phyloP scores from a whole-genome alignment of 179 eudicot genomes.

The Gypsophila paniculata region DNA sequence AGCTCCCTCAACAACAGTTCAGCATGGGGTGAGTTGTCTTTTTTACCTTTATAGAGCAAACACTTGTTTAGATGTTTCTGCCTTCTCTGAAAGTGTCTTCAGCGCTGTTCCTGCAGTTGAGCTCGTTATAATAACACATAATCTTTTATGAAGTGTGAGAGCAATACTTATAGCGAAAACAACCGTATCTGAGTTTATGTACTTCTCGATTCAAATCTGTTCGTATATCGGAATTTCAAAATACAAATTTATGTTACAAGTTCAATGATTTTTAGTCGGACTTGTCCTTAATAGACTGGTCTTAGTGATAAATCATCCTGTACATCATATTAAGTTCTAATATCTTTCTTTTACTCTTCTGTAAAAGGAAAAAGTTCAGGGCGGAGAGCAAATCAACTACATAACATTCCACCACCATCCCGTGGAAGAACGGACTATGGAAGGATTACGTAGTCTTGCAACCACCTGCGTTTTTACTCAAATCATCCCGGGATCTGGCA shows the following conservation, averaged over 20 bases:
- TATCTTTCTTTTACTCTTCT: slow-evolving; percentile 4
- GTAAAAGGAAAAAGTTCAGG: slow-evolving; percentile 43
- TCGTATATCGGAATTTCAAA: background rate
- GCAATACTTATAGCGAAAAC: background rate
- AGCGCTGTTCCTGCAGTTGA: background rate
- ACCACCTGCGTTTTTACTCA: slow-evolving; percentile 1
- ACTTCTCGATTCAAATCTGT: background rate
- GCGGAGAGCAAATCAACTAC: slow-evolving; percentile 52
- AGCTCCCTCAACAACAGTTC: slow-evolving; percentile 40
- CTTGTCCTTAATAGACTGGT: background rate
- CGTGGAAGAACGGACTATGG: slow-evolving; percentile 72
- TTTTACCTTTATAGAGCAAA: background rate
- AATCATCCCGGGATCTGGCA: slow-evolving; percentile 19
- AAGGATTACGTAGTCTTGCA: slow-evolving; percentile 47
- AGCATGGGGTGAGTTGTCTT: slow-evolving; percentile 50
- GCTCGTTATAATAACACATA: background rate
- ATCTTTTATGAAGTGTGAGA: background rate
- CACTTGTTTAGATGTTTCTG: background rate
- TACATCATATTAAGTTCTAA: slow-evolving; percentile 5
- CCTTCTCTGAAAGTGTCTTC: background rate
- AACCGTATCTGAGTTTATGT: background rate
- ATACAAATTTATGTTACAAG: background rate
- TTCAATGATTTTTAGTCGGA: background rate
- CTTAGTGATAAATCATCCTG: background rate
- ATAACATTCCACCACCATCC: slow-evolving; percentile 56